phyloP scores from a whole-genome alignment of 805 yeast species.

The Saturnispora halmiae region DNA sequence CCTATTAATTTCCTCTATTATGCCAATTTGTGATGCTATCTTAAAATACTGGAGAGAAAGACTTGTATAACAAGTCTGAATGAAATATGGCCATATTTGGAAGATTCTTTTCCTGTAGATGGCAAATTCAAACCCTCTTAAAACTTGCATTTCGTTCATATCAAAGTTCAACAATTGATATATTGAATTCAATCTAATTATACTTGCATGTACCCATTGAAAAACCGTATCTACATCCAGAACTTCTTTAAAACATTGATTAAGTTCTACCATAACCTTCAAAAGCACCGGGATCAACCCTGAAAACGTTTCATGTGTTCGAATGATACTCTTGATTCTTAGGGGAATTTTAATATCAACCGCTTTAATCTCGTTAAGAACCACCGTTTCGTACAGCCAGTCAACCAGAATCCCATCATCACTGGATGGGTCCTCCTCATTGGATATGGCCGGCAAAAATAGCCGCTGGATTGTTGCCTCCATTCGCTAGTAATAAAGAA shows the following conservation, averaged over 20 bases:
- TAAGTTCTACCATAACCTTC: not conserved
- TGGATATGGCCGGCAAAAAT: not conserved
- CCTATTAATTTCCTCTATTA: constrained; percentile 19
- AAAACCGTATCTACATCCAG: constrained; percentile 3
- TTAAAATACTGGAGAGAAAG: not conserved
- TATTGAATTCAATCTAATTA: constrained; percentile 6
- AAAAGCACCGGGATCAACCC: constrained; percentile 13
- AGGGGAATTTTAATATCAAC: constrained; percentile 1
- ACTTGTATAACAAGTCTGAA: not conserved
- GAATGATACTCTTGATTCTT: constrained; percentile 12
- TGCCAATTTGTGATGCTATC: constrained; percentile 1
- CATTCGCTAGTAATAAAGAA: not conserved
- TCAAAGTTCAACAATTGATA: constrained; percentile 10
- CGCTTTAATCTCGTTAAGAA: not conserved
- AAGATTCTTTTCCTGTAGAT: constrained; percentile 9
- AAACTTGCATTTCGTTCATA: constrained; percentile 4
- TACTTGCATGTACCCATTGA: constrained; percentile 6
- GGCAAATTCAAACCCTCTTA: constrained; percentile 12
- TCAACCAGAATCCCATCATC: constrained; percentile 4
- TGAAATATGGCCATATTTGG: constrained; percentile 1
- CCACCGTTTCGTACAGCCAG: constrained; percentile 3
- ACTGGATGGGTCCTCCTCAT: not conserved
- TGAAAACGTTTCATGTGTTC: constrained; percentile 15
- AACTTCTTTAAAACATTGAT: not conserved
- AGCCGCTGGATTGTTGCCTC: not conserved